Evolutionary conservation across 208 protist genomes (phyloP).

Genomic region (Wallacemonas sp.): DNA sequence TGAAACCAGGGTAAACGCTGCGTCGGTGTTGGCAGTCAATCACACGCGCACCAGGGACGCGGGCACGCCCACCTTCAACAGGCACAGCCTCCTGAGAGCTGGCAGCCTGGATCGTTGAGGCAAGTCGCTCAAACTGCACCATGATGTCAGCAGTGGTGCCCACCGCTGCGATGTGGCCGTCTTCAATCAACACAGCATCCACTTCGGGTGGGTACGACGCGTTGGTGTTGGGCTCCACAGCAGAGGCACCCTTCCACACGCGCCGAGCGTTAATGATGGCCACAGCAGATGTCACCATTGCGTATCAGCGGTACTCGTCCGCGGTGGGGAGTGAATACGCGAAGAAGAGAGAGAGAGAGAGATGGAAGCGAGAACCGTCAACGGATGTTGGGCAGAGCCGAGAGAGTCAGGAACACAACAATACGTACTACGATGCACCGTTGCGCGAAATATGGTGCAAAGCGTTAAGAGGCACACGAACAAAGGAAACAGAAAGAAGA

Average conservation of each 20-base stretch:
- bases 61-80: slow-evolving; percentile 25
- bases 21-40: slow-evolving; percentile 43
- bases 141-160: slow-evolving; percentile 30
- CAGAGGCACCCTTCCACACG: slow-evolving; percentile 39
- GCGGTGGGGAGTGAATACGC: no score
- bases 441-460: no score
- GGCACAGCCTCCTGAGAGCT: slow-evolving; percentile 3
- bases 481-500: no score
- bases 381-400: no score
- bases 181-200: slow-evolving; percentile 38
- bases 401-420: no score
- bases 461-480: no score
- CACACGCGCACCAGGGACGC: slow-evolving; percentile 18
- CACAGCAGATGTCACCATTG: slow-evolving; percentile 29
- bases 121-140: slow-evolving; percentile 15
- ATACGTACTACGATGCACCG: no score
- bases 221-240: slow-evolving; percentile 9
- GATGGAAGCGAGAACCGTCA: no score
- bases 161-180: slow-evolving; percentile 35
- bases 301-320: no score
- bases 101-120: not conserved
- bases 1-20: slow-evolving; percentile 54
- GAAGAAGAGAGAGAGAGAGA: no score
- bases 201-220: slow-evolving; percentile 24
- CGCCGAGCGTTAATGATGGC: slow-evolving; percentile 49